Base-by-base conservation (phyloP, 1,284 basidiomycete genomes). In the Tilletiaria anomala region DNA sequence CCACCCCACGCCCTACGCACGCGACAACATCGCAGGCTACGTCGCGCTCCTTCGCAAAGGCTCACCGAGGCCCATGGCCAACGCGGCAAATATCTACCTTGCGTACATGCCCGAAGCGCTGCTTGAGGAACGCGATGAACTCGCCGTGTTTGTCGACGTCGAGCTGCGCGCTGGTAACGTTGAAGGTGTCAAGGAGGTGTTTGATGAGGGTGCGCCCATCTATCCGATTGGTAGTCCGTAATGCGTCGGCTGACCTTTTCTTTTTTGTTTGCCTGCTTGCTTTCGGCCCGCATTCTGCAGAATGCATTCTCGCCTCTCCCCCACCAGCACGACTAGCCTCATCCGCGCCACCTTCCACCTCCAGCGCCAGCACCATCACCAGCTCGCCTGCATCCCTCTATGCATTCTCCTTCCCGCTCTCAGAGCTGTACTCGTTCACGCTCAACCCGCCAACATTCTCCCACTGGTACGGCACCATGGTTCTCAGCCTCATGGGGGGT, bases 21-120 rank as follows among this genome's bases (percentile, higher is more conserved):
- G 81, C 55, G 89, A 94, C 69, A 93, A 96, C 67, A 83, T 94
- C 21, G 78, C 86, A 3, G 91, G 91, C 3, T 93, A 89, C 65
- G 48, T 59, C 22, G 52, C 56, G n/a, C 10, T 53, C 35, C 32
- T 53, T 6, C 84, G 85, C 21, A 84, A 89, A 59, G 33, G 68
- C 85, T 46, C 77, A 29, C 23, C 29, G 6, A 31, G 18, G 15
- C 35, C 33, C 23, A 42, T 75, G 50, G 83, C 83, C 1, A 58
- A 75, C 6, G 72, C 81, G 72, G 72, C 3, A 58, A 56, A 12
- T 78, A 78, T 29, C 26, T 29, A n/a, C 10, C 26, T 29, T n/a
- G 26, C 26, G 8, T 29, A 8, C 26, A 8, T 29, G 10, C 26
- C 26, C 26, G 26, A 29, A n/a, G 26, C 26, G 8, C 10, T n/a